Evolutionary conservation across 805 yeast genomes (phyloP), one percentile per base, ranked within the genome.

Genomic region (Tetrapisispora taiwanensis): DNA sequence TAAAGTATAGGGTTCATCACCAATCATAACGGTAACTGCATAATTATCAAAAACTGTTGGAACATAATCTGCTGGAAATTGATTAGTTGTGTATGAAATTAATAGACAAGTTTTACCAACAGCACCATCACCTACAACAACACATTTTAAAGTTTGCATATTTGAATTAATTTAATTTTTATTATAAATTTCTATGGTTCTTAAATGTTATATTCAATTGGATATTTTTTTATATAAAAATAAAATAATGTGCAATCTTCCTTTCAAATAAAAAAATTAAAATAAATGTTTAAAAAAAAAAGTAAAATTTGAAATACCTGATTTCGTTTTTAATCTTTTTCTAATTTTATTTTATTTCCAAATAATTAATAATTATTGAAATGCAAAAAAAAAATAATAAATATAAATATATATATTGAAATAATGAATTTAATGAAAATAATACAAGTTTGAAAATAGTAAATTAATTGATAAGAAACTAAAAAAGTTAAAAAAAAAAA

Each of bases 101-200:
- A 92, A 75, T 51, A 92, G 78, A 71, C 97, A 90, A 17, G 97
- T 90, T 74, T 88, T 90, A 57, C 98, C 98, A 51, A 92, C 97
- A 55, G 97, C 97, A 85, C 98, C 98, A 70, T 92, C 98, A 53
- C 98, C 98, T 45, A 92, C 97, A 52, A 90, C 97, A 53, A 92
- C 97, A 75, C 97, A 92, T 70, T 90, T 90, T 66, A 84, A 66
- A 41, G 75, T 71, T 58, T 70, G 74, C 75, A 71, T 71, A 30
- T 39, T 28, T 37, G 17, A 46, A 28, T 35, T 36, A 38, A 10
- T 38, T 4, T 36, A n/a, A 22, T 10, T 37, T 9, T 18, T 19
- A 19, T 19, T 24, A 24, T 13, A 24, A 26, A 7, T 28, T 7
- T 28, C 4, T 13, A 12, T 14, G n/a, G n/a, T 27, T 27, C 12